Evolutionary conservation across 148 eudicot species (phyloP), one percentile per base, ranked within the genome.

Genomic region (Mesembryanthemum crystallinum): DNA sequence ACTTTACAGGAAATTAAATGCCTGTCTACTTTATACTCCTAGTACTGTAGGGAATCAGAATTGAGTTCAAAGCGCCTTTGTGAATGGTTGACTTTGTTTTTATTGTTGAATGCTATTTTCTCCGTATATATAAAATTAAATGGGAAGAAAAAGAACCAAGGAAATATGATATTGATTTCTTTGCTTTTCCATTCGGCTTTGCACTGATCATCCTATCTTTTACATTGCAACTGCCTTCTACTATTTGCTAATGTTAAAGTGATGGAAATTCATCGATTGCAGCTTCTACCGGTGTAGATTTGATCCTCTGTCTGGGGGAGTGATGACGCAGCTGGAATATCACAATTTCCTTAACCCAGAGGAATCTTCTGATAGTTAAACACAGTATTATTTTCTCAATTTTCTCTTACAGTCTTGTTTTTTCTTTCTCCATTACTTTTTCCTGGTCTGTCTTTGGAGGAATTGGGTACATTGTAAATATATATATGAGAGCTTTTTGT

Each of bases 211-310:
- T 45, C 14, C 49, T 45, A 45, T 2, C 11, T 45, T 35, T 35
- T 35, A 3, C 6, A n/a, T 57, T 57, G 61, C n/a, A 15, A 15
- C 17, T 52, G 57, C n/a, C 12, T 52, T 52, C 7, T n/a, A 52
- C n/a, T 18, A 57, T 8, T n/a, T 57, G 27, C 5, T n/a, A 7
- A 3, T 7, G n/a, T 57, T 21, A 23, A 47, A 57, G 27, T 57
- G 61, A 57, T 57, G 18, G 25, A 45, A 30, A 8, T 27, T 58
- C 62, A 33, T 10, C 71, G 42, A 51, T 55, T 79, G 86, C 96
- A 91, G 96, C 80, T 91, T 89, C 70, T 85, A 87, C 77, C 80
- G 92, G 64, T 91, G 96, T 77, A 66, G 71, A 74, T 91, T 87
- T 71, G 85, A 91, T 69, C 89, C 92, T 21, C 64, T 27, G 14